These are phyloP conservation scores for Neofusicoccum cordaticola DNA, from an alignment of 2,329 filamentous ascomycete genomes.

Conservation along the genomic window DNA sequence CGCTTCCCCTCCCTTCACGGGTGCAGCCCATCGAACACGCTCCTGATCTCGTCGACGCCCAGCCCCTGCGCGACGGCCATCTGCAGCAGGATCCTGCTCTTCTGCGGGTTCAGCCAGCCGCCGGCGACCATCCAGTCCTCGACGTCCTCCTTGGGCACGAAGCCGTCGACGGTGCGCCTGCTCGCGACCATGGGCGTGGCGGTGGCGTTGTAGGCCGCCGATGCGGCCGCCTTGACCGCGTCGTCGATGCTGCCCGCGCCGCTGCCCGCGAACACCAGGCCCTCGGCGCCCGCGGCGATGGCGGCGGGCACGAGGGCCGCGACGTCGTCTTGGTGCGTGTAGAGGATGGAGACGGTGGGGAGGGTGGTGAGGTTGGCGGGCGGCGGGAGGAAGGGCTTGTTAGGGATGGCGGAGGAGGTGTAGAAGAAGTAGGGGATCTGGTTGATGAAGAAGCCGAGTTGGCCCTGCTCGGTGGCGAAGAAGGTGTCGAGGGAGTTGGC, in stretches of 20 bases:
- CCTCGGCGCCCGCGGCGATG: slow-evolving; percentile 50
- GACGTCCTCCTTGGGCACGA: slow-evolving; percentile 39
- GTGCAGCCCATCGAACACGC: slow-evolving; percentile 27
- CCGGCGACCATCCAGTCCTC: slow-evolving; percentile 41
- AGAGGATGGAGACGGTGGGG: slow-evolving; percentile 57
- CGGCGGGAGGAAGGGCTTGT: slow-evolving; percentile 26
- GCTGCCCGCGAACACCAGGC: slow-evolving; percentile 56
- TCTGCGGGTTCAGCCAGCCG: slow-evolving; percentile 55
- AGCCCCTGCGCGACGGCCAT: slow-evolving; percentile 32
- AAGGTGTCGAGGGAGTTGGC: slow-evolving; percentile 64
- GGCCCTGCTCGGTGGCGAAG: slow-evolving; percentile 55
- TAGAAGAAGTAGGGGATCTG: slow-evolving; percentile 61
- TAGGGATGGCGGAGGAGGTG: slow-evolving; percentile 47
- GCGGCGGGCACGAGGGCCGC: slow-evolving; percentile 48
- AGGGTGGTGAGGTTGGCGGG: slow-evolving; percentile 36
- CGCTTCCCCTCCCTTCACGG: neutral
- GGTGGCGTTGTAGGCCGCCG: slow-evolving; percentile 45
- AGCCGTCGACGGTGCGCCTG: slow-evolving; percentile 52
- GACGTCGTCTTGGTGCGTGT: slow-evolving; percentile 54
- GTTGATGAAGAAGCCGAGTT: slow-evolving; percentile 58
- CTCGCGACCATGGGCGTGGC: slow-evolving; percentile 52
- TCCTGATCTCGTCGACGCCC: slow-evolving; percentile 45
- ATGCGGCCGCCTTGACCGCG: slow-evolving; percentile 39
- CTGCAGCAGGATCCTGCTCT: slow-evolving; percentile 53
- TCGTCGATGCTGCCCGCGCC: slow-evolving; percentile 53